A percentile compares a stretch with the other conserved stretches of the same genome.
Evolutionary conservation across 306 rosid species (phyloP).

Genomic region (Gillenia trifoliata): DNA sequence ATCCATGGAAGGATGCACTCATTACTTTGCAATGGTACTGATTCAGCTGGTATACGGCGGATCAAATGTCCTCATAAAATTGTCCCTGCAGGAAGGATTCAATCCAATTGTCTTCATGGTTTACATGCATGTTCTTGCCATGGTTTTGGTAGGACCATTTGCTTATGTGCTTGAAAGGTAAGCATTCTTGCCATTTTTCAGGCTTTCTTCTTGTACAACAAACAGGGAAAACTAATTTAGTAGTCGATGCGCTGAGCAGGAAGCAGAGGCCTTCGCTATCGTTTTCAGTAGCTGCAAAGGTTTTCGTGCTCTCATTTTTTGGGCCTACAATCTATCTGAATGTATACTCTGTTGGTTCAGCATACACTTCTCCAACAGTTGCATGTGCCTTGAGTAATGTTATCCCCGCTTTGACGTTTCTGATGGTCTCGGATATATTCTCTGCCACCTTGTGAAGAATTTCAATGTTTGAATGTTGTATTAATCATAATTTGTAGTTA

Average conservation of each 20-base stretch:
- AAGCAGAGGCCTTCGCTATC: constrained; percentile 1
- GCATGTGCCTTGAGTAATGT: constrained; percentile 30
- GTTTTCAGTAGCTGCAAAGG: constrained; percentile 12
- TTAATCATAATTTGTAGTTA: too few species aligned
- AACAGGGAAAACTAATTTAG: background rate
- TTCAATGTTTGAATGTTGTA: too few species aligned
- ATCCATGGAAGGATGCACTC: constrained; percentile 16
- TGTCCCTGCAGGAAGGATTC: constrained; percentile 21
- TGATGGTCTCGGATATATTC: constrained; percentile 20
- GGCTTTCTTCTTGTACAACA: background rate
- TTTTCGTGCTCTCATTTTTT: constrained; percentile 26
- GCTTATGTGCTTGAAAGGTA: constrained; percentile 30
- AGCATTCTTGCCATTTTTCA: background rate
- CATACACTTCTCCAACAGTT: constrained; percentile 30
- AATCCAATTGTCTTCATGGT: constrained; percentile 29
- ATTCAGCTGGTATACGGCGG: constrained; percentile 11
- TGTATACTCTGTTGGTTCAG: constrained; percentile 27
- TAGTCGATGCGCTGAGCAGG: background rate
- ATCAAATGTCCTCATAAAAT: constrained; percentile 13
- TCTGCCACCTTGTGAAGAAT: too few species aligned
- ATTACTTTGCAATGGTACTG: constrained; percentile 16
- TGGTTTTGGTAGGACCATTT: constrained; percentile 22
- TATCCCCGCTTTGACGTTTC: constrained; percentile 31
- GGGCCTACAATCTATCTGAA: constrained; percentile 32
- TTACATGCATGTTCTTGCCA: constrained; percentile 25